Evolutionary conservation across 2,329 filamentous ascomycete species (phyloP), one percentile per base, ranked within the genome.

Genomic region (Sodiomyces alkalinus): DNA sequence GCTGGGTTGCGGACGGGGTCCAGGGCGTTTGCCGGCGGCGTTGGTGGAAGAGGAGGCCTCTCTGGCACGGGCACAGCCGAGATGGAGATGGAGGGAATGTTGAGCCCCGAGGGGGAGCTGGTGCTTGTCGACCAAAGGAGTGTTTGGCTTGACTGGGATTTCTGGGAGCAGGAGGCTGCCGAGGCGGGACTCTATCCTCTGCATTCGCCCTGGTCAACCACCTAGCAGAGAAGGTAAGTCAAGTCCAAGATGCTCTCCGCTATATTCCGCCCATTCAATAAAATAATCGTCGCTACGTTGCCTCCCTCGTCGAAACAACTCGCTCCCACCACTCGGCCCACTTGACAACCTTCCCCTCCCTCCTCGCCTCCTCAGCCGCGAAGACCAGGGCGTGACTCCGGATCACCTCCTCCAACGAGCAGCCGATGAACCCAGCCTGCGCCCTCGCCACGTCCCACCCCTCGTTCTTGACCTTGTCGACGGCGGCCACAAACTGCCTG

Each of bases 341-440:
- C 39, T 78, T 64, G 4, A 96, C 55, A 6, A 90, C 74, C 46
- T 66, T 74, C 44, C 67, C 71, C 28, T 65, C 62, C 27, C 58
- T 61, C 43, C 87, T 68, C 5, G 87, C 83, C 42, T 92, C 80
- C 53, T 96, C 90, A 0, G 87, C 90, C 15, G 83, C 86, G 58
- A 94, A 98, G 0, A 94, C 87, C 53, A 90, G 69, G 2, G 80
- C 86, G 55, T 96, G 90, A 44, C 83, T 92, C 27, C 79, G 65
- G n/a, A 96, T 65, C 2, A 79, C 72, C 45, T 96, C 90, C 32
- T 93, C 82, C 6, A 93, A 55, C 9, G 77, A 80, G 52, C 82
- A 92, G 0, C 83, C 85, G 16, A 96, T 61, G 46, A 76, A 72
- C 43, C 74, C 60, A 32, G 62, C 61, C 61, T 96, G 87, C 2